Percentiles rank a stretch among this genome's conserved stretches.
These are phyloP conservation scores for Cytospora schulzeri DNA, from an alignment of 2,329 filamentous ascomycete genomes.

Conservation along the genomic window DNA sequence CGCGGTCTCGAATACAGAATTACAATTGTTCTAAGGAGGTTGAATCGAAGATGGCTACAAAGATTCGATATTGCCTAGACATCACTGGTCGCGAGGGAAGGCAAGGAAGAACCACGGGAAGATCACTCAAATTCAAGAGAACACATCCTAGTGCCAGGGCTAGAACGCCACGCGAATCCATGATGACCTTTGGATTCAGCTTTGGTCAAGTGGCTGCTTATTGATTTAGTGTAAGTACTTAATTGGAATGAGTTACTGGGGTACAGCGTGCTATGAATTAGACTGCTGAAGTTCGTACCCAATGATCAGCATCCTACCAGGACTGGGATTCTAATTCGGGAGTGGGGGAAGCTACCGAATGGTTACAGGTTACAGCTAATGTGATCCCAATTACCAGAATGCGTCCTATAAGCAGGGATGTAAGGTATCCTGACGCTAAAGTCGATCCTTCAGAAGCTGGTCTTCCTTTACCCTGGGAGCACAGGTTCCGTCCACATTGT, in stretches of 20 bases:
- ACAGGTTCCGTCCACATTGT: not conserved
- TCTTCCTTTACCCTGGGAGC: not conserved
- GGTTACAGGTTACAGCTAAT: conserved; percentile 12
- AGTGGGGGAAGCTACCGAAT: not conserved
- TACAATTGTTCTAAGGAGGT: too few relatives aligned
- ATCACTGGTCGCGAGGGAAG: too few relatives aligned
- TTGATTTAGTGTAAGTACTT: too few relatives aligned
- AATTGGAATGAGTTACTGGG: not conserved
- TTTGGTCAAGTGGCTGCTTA: not conserved
- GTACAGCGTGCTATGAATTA: not conserved
- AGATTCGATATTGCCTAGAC: too few relatives aligned
- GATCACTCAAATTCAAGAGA: too few relatives aligned
- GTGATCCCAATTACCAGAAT: not conserved
- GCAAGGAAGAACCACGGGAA: too few relatives aligned
- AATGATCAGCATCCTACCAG: not conserved
- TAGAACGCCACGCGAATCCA: too few relatives aligned
- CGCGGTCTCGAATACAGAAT: too few relatives aligned
- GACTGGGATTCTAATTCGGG: conserved; percentile 13
- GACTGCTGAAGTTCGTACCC: not conserved
- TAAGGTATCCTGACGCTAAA: not conserved
- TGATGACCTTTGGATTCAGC: not conserved
- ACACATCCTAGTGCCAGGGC: too few relatives aligned
- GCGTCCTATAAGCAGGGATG: not conserved
- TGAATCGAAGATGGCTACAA: too few relatives aligned
- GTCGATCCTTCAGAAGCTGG: not conserved